A percentile compares a stretch with the other conserved stretches of the same genome.
These are phyloP conservation scores for Dothidotthia symphoricarpi DNA, from an alignment of 2,329 filamentous ascomycete genomes.

Conservation along the genomic window DNA sequence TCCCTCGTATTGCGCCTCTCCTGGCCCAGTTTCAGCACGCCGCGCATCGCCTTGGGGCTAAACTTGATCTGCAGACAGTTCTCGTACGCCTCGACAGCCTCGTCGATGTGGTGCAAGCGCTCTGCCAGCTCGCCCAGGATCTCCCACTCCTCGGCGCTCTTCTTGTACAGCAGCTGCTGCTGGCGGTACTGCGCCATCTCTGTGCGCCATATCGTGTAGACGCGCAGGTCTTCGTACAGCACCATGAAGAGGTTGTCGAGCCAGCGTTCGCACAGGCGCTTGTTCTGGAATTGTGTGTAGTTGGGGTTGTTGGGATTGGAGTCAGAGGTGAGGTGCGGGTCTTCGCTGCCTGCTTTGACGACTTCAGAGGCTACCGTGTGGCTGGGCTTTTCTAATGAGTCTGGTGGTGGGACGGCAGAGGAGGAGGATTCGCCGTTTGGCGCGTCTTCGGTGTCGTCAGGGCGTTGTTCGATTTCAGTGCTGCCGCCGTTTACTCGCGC, in stretches of 20 bases:
- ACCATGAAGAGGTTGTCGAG: conserved; percentile 99
- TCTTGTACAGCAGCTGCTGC: conserved; percentile 93
- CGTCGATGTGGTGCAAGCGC: conserved; percentile 85
- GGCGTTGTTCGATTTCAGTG: conserved; percentile 26
- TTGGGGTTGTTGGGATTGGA: conserved; percentile 59
- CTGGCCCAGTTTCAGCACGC: conserved; percentile 78
- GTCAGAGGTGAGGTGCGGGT: conserved; percentile 48
- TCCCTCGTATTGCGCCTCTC: conserved; percentile 75
- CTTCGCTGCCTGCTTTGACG: conserved; percentile 71
- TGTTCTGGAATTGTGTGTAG: conserved; percentile 92
- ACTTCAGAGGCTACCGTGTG: conserved; percentile 76
- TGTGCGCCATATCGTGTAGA: conserved; percentile 99
- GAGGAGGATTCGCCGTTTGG: conserved; percentile 33
- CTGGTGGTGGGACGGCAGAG: conserved; percentile 22
- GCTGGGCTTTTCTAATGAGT: conserved; percentile 71
- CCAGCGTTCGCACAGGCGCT: conserved; percentile 95
- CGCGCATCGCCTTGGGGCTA: conserved; percentile 86
- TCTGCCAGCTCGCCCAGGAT: conserved; percentile 91
- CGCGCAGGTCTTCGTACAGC: conserved; percentile 92
- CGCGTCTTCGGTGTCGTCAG: conserved; percentile 26
- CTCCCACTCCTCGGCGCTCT: conserved; percentile 96
- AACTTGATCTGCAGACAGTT: conserved; percentile 85
- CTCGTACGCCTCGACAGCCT: conserved; percentile 90
- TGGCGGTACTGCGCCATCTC: conserved; percentile 95
- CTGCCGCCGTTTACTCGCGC: conserved; percentile 39